Evolutionary conservation across 129 eudicot genomes (phyloP), one percentile per base, ranked within the genome.

Genomic region (Cynara cardunculus): DNA sequence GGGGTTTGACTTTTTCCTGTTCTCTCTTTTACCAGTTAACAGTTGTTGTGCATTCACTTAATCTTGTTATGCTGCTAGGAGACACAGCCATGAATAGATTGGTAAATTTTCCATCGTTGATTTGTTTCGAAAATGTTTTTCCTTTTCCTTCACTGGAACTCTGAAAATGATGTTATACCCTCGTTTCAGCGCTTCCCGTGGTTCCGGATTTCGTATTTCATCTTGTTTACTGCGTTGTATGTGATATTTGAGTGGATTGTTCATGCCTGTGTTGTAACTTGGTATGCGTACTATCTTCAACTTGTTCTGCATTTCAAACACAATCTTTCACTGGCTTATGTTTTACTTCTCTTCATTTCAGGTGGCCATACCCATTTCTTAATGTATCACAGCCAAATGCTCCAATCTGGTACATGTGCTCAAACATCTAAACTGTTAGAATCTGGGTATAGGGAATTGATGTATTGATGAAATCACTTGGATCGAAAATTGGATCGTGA

Each of bases 301-400:
- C 68, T 64, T 13, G 61, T 7, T 53, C n/a, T 30, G 10, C 28
- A 22, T 71, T 41, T 75, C 5, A 25, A 67, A 30, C 65, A 74
- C 19, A 61, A 28, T 77, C 21, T 14, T 21, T 37, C 30, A 34
- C 62, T 44, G 10, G 59, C 27, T 72, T 70, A 76, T 83, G 30
- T 8, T 49, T 53, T 82, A 69, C 77, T 16, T 74, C 67, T 82
- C 25, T 82, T 82, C 34, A 19, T 75, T 87, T 18, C 88, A 91
- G 98, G 97, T 94, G 98, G 98, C 98, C 98, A 31, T 94, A 94
- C 87, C 97, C 97, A 25, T 81, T 94, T 79, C 97, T 94, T 64
- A 88, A 94, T 49, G 65, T 94, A 67, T 87, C 98, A 9, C 61
- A 56, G 25, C 64, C 70, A 74, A 78, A 78, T 79, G 90, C 98